Evolutionary conservation across 495 filamentous ascomycete genomes (phyloP).

Genomic region (Neurospora sp.): DNA sequence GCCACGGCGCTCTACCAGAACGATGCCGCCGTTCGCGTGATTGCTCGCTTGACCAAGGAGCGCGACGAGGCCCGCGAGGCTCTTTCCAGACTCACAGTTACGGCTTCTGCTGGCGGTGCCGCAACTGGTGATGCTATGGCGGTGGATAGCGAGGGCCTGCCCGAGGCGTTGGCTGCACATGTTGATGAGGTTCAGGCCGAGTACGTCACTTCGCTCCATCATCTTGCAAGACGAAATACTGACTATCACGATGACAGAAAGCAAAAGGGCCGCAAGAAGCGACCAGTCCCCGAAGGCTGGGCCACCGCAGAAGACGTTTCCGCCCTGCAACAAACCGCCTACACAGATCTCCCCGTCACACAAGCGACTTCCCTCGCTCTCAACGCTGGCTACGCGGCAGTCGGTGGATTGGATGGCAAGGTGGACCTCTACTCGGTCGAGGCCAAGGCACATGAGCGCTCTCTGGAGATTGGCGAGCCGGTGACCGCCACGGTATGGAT

Average conservation of each 20-base stretch:
- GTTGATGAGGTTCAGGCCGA: conserved; percentile 67
- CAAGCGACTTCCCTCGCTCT: conserved; percentile 53
- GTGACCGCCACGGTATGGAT: conserved; percentile 77
- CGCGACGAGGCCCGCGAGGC: conserved; percentile 89
- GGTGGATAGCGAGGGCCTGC: conserved; percentile 64
- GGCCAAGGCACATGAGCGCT: conserved; percentile 56
- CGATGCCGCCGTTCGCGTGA: conserved; percentile 88
- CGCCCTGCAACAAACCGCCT: conserved; percentile 50
- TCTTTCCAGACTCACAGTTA: conserved; percentile 73
- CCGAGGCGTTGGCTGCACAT: conserved; percentile 60
- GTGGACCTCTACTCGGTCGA: conserved; percentile 71
- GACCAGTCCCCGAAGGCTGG: conserved; percentile 76
- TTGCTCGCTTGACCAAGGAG: conserved; percentile 78
- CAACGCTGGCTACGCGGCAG: conserved; percentile 62
- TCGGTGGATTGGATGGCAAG: conserved; percentile 69
- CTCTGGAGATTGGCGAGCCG: conserved; percentile 53
- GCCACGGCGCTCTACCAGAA: conserved; percentile 90
- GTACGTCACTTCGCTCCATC: conserved; percentile 37
- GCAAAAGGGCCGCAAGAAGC: conserved; percentile 76
- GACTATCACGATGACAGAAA: conserved; percentile 44
- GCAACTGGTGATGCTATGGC: conserved; percentile 78
- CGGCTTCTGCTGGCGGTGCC: conserved; percentile 37
- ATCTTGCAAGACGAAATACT: neutral
- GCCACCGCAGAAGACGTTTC: conserved; percentile 63
- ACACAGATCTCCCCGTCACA: conserved; percentile 55